Conservation (phyloP, 225 moss, liverwort and hornwort species). For the Ulota crispa region DNA sequence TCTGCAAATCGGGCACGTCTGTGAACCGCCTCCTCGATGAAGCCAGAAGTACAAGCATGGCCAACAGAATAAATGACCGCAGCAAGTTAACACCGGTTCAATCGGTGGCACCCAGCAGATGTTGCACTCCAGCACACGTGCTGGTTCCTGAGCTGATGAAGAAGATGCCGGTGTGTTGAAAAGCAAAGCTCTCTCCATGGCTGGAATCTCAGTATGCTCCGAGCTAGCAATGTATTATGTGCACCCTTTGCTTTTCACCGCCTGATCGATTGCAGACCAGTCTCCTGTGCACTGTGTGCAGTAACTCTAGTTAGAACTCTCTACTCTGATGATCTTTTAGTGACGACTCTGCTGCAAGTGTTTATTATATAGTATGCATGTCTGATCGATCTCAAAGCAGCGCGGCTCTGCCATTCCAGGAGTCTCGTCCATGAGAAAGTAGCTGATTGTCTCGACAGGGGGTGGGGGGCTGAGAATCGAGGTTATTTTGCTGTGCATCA, state of each 20-base stretch:
- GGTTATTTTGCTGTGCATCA: no score
- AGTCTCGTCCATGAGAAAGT: no score
- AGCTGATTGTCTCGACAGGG: no score
- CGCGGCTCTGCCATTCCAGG: no score
- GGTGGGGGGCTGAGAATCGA: no score
- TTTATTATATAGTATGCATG: no score
- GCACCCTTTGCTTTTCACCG: neutral
- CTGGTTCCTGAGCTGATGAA: neutral
- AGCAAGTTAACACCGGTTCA: neutral
- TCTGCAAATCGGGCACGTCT: constrained; percentile 22
- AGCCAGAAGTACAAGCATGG: constrained; percentile 19
- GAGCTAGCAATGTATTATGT: neutral
- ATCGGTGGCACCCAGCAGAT: neutral
- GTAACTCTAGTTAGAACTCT: no score
- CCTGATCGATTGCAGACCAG: no score
- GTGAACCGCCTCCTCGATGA: neutral
- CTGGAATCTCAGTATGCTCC: neutral
- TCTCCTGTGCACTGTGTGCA: no score
- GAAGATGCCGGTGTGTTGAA: neutral
- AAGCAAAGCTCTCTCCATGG: neutral
- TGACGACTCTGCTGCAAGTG: no score
- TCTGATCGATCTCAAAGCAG: no score
- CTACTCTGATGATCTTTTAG: no score
- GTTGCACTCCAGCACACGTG: neutral
- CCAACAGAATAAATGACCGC: constrained; percentile 28